phyloP scores from a whole-genome alignment of 345 rosid genomes.

The Cardamine occulta region DNA sequence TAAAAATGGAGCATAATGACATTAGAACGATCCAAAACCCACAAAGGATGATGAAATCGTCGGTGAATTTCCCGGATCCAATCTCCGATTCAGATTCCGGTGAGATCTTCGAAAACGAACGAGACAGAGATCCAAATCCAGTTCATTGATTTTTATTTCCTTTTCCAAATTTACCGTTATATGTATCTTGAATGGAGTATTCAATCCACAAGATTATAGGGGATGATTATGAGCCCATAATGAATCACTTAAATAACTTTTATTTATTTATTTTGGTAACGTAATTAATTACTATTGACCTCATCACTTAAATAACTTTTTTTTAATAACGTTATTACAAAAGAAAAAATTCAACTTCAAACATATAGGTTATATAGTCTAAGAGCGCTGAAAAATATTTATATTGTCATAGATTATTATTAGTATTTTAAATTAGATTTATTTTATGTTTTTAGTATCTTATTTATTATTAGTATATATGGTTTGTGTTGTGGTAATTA shows the following conservation, averaged over 20 bases:
- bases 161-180: constrained; percentile 33
- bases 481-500: too few relatives aligned
- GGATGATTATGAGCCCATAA: constrained; percentile 27
- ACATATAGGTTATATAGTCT: neutral
- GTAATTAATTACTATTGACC: neutral
- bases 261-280: neutral
- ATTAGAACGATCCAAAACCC: constrained; percentile 24
- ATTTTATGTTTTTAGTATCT: too few relatives aligned
- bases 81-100: constrained; percentile 29
- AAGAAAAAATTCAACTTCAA: too few relatives aligned
- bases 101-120: constrained; percentile 33
- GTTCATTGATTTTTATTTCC: neutral
- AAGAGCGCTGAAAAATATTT: too few relatives aligned
- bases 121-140: constrained; percentile 2
- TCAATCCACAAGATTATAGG: neutral
- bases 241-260: constrained; percentile 6
- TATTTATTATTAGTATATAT: too few relatives aligned
- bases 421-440: too few relatives aligned
- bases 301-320: neutral
- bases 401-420: too few relatives aligned
- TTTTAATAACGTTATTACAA: neutral
- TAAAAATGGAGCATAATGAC: constrained; percentile 26
- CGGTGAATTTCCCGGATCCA: constrained; percentile 30
- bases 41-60: constrained; percentile 9
- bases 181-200: constrained; percentile 11